phyloP scores from a whole-genome alignment of 2,329 filamentous ascomycete species.

The Niveomyces coronatus region DNA sequence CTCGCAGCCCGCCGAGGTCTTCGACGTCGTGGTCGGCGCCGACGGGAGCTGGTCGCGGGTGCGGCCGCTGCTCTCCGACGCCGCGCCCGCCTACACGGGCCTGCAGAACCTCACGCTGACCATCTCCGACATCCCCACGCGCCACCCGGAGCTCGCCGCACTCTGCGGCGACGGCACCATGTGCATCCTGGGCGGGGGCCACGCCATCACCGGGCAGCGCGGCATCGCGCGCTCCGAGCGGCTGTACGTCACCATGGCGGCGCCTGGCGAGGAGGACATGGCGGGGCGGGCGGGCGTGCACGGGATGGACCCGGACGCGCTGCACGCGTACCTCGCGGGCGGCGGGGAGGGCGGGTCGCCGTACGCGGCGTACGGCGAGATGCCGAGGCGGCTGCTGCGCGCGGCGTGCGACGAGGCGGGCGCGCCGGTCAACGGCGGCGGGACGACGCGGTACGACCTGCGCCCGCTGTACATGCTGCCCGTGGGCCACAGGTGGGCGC shows the following conservation, averaged over 20 bases:
- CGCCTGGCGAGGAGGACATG: slow-evolving; percentile 16
- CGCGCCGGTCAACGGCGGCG: slow-evolving; percentile 9
- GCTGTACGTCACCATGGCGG: slow-evolving; percentile 19
- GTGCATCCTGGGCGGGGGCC: slow-evolving; percentile 18
- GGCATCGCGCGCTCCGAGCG: slow-evolving; percentile 19
- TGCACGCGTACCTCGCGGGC: background rate
- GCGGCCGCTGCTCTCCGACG: slow-evolving; percentile 24
- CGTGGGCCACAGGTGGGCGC: slow-evolving; percentile 30
- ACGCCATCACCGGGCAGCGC: slow-evolving; percentile 24
- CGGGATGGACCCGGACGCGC: background rate
- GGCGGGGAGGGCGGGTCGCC: background rate
- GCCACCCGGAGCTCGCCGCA: slow-evolving; percentile 27
- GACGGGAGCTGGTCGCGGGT: slow-evolving; percentile 32
- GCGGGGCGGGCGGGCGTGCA: background rate
- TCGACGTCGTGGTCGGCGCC: slow-evolving; percentile 29
- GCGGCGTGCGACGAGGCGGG: slow-evolving; percentile 18
- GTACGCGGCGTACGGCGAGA: background rate
- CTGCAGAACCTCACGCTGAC: slow-evolving; percentile 27
- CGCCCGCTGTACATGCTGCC: slow-evolving; percentile 30
- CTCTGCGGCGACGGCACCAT: slow-evolving; percentile 29
- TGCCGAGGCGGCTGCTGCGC: slow-evolving; percentile 19
- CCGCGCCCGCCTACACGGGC: slow-evolving; percentile 28
- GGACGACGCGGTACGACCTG: slow-evolving; percentile 12
- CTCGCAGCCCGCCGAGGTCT: slow-evolving; percentile 16
- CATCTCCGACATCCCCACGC: slow-evolving; percentile 21